Base-by-base conservation (phyloP, 1,284 basidiomycete species). In the Coniferiporia sulphurascens region DNA sequence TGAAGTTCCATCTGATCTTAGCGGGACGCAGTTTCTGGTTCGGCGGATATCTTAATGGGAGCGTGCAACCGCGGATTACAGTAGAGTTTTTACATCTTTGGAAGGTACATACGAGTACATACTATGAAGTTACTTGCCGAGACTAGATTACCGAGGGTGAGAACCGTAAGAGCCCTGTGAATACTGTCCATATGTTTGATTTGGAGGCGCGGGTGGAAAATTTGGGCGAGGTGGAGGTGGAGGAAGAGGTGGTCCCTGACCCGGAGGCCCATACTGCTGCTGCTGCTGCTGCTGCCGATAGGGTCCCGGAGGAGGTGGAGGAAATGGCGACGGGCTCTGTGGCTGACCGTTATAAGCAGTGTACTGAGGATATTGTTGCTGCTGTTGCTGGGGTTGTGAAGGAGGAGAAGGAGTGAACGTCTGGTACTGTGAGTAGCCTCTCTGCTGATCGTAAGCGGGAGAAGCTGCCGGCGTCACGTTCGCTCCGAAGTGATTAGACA, bases 371-470 rank as follows among this genome's bases (percentile, higher is more conserved):
- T 27, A 27, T 27, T 27, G 27, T 27, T 27, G 27, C 27, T 27
- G 27, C 27, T 27, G 27, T 5, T n/a, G 21, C 7, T 48, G 35
- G 7, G 48, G 17, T 41, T 50, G 55, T 48, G 72, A 71, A 0
- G 70, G 69, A 0, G 76, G 74, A 0, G 73, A 76, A 0, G 72
- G 73, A 1, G 27, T 27, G 27, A 27, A 27, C 27, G 27, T 27
- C 27, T 27, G 27, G 27, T 27, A 27, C 27, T 72, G 73, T 36
- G 41, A 36, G 15, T 45, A 32, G 36, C 35, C 35, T 35, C 27
- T 22, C 19, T 56, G 53, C 38, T 48, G 49, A 35, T 34, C 19
- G 21, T 38, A 67, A 0, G 61, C 58, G 27, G 63, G 51, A 51
- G 65, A 64, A 10, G 58, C 32, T 38, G 64, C 56, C 36, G 55